A percentile compares a stretch with the other conserved stretches of the same genome.
phyloP scores from a whole-genome alignment of 257 asterid species.

The Gentiana macrophylla region DNA sequence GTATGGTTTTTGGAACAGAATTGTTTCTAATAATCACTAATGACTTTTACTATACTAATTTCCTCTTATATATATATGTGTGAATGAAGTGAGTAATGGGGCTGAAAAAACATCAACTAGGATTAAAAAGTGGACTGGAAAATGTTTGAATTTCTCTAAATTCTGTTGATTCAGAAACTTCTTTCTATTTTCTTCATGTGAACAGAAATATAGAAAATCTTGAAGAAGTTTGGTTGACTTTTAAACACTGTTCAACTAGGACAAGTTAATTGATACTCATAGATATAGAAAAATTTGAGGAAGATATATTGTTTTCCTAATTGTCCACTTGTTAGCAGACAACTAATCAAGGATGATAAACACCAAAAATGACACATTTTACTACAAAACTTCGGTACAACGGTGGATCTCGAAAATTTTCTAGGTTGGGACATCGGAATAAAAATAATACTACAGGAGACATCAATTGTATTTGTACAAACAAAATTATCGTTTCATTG shows the following conservation, averaged over 20 bases:
- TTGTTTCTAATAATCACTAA: background rate
- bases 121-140: conserved; percentile 27
- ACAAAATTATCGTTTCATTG: too few species aligned
- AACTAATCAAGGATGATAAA: conserved; percentile 4
- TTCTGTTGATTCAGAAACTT: conserved; percentile 4
- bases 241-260: conserved; percentile 4
- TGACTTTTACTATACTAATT: conserved; percentile 1
- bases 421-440: too few species aligned
- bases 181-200: conserved; percentile 8
- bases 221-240: background rate
- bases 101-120: conserved; percentile 19
- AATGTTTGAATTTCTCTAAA: conserved; percentile 20
- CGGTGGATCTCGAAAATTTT: too few species aligned
- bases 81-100: too few species aligned
- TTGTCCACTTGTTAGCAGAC: conserved; percentile 8
- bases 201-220: conserved; percentile 24
- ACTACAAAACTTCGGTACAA: too few species aligned
- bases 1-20: background rate
- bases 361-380: too few species aligned
- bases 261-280: conserved; percentile 43
- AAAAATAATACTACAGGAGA: too few species aligned
- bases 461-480: too few species aligned
- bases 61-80: conserved; percentile 11
- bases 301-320: conserved; percentile 1
- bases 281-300: conserved; percentile 22